Base-by-base conservation (phyloP, 768 basidiomycete species). In the Plicaturopsis crispa region DNA sequence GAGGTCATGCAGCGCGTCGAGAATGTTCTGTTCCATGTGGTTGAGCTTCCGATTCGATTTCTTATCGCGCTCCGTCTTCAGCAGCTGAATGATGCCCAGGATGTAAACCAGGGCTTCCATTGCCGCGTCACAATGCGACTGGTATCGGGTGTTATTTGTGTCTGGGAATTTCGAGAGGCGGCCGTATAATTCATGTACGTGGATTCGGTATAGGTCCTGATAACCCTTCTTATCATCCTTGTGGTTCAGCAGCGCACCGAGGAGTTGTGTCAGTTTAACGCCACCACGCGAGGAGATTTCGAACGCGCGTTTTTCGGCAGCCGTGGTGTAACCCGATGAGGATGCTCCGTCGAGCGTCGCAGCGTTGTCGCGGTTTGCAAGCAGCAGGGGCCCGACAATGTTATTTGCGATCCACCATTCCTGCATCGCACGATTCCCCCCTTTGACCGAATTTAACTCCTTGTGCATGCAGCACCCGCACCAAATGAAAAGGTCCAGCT, bases 81-180 rank as follows among this genome's bases (percentile, higher is more conserved):
- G 28, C 10, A 28, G 14, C 14, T 28, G 10, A 28, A 55, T 37
- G 41, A 48, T 55, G 0, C 40, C 24, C 0, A 42, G 17, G 2
- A 47, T 56, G 36, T 63, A 33, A 0, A 52, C 31, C 14, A 65
- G 33, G 6, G 63, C 40, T 6, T 40, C 51, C 0, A 45, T 33
- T 0, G 57, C 47, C 1, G 60, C 62, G 4, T 56, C 48, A 17
- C 56, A 44, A 41, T 64, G 51, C 1, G 54, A 58, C 19, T 59
- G 52, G 41, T 52, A 68, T 0, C 54, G 54, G 1, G 51, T 66
- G 39, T 64, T 66, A 43, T 56, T 61, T 0, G 57, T 59, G 35
- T 64, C 60, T 0, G 65, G 62, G 35, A 55, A 68, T 32, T 35
- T 23, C 4, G 56, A 17, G 1, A 21, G 14, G 11, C 44, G 42